Base-by-base conservation (phyloP, 2,329 filamentous ascomycete species). In the Ceratocystis harringtonii region DNA sequence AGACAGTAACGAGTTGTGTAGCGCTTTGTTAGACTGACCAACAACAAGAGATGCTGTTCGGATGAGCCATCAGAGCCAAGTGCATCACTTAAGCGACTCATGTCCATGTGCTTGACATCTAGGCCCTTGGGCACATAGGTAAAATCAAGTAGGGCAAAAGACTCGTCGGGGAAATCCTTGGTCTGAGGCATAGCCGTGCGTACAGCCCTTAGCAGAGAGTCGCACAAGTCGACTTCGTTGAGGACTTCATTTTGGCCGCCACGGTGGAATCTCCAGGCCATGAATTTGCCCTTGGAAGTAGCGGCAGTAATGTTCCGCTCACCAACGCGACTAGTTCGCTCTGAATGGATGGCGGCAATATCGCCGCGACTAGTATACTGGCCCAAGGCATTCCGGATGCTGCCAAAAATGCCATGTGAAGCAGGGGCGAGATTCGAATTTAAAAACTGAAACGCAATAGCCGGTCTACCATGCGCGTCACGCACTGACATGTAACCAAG, bases 261-360 rank as follows among this genome's bases (percentile, higher is more conserved):
- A 74, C 92, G 90, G 71, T 92, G 90, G 55, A 96, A 81, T 72
- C 88, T 89, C 94, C 94, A 99, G 6, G 87, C 81, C 70, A 95
- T 87, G 30, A 99, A 77, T 66, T 86, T 82, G 32, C 89, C 92
- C 70, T 87, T 87, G 64, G 84, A 81, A 1, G 91, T 94, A 15
- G 87, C 84, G 45, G 92, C 85, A 60, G 96, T 82, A 43, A 96
- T 81, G 70, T 92, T 90, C 72, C 92, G 86, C 74, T 96, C 91
- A 28, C 91, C 92, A 69, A 90, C 85, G 66, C 85, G 84, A 45
- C 81, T 79, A 8, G 87, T 85, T 63, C 83, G 80, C 55, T 89
- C 89, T 30, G 90, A 85, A 70, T 86, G 84, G 45, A 95, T 86
- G 36, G 92, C 90, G 57, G 86, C 87, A 69, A 96, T 83, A 66